Evolutionary conservation across 257 asterid genomes (phyloP).

Genomic region (Nicotiana attenuata): DNA sequence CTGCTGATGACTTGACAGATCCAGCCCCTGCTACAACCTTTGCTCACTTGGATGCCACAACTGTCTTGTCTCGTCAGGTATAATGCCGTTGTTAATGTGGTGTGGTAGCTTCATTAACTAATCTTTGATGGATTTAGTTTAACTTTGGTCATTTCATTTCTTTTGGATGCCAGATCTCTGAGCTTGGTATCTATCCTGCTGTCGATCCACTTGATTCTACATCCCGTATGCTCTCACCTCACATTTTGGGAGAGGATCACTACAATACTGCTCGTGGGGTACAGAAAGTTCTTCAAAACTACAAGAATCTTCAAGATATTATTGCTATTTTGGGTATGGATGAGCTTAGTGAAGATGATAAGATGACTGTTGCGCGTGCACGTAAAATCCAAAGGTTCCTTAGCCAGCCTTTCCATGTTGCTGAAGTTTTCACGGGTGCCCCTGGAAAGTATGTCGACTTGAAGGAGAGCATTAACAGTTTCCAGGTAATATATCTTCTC

Average conservation of each 20-base stretch:
- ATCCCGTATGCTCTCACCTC: slow-evolving; percentile 98
- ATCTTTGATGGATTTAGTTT: neutral
- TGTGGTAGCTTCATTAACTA: neutral
- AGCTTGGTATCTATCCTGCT: slow-evolving; percentile 98
- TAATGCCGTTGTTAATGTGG: neutral
- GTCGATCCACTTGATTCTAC: slow-evolving; percentile 97
- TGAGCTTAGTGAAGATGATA: slow-evolving; percentile 98
- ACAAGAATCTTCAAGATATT: slow-evolving; percentile 98
- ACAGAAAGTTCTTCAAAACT: slow-evolving; percentile 90
- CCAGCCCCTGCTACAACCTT: slow-evolving; percentile 99
- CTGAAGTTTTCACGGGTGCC: slow-evolving; percentile 98
- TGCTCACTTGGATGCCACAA: slow-evolving; percentile 99
- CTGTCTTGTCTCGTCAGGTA: slow-evolving; percentile 93
- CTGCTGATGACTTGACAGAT: slow-evolving; percentile 99
- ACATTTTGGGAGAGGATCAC: slow-evolving; percentile 91
- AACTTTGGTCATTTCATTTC: neutral
- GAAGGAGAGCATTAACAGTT: slow-evolving; percentile 87
- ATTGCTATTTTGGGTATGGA: slow-evolving; percentile 99
- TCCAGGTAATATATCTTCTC: slow-evolving; percentile 59
- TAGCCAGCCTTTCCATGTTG: slow-evolving; percentile 99
- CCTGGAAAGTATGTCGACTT: slow-evolving; percentile 93
- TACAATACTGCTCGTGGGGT: slow-evolving; percentile 99
- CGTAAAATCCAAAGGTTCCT: slow-evolving; percentile 82
- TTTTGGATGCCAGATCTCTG: slow-evolving; percentile 62
- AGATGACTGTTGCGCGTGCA: slow-evolving; percentile 96